Evolutionary conservation across 1,284 basidiomycete genomes (phyloP).

Genomic region (Takashimella koratensis): DNA sequence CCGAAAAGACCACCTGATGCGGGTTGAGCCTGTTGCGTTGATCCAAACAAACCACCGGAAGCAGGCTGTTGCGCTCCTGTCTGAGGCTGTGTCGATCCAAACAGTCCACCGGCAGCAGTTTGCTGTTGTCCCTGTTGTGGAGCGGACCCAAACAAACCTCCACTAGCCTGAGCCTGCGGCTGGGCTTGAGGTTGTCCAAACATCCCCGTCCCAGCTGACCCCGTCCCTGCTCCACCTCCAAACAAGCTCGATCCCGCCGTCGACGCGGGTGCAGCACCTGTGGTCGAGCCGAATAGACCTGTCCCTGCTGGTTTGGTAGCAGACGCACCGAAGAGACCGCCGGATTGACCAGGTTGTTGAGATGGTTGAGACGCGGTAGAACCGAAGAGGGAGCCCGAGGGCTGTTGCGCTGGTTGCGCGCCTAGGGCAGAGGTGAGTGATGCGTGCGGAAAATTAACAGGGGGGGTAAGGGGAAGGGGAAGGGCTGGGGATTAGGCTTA

Average conservation of each 20-base stretch:
- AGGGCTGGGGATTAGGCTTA: conserved; percentile 13
- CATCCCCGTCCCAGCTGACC: conserved; percentile 1
- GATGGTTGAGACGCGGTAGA: conserved; percentile 4
- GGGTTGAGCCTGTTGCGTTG: conserved; percentile 14
- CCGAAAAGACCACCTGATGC: conserved; percentile 12
- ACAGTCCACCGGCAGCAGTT: conserved; percentile 13
- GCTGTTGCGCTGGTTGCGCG: conserved; percentile 4
- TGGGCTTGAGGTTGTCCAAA: conserved; percentile 8
- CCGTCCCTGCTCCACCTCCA: conserved; percentile 2
- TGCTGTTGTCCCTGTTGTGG: conserved; percentile 2
- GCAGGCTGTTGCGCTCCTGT: too few species aligned
- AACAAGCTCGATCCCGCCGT: background rate
- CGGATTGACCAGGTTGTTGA: conserved; percentile 6
- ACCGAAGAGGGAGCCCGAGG: conserved; percentile 12
- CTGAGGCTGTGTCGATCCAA: conserved; percentile 14
- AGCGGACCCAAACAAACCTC: conserved; percentile 13
- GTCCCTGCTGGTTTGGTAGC: conserved; percentile 10
- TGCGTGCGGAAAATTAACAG: conserved; percentile 9
- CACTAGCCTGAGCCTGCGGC: background rate
- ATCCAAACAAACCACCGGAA: conserved; percentile 8
- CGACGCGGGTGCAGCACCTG: background rate
- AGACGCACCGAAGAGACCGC: conserved; percentile 9
- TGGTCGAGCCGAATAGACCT: conserved; percentile 12
- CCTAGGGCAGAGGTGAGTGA: conserved; percentile 4
- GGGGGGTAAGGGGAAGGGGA: conserved; percentile 6